Evolutionary conservation across 108 stramenopile species (phyloP).

Genomic region (Cyclotella baltica): DNA sequence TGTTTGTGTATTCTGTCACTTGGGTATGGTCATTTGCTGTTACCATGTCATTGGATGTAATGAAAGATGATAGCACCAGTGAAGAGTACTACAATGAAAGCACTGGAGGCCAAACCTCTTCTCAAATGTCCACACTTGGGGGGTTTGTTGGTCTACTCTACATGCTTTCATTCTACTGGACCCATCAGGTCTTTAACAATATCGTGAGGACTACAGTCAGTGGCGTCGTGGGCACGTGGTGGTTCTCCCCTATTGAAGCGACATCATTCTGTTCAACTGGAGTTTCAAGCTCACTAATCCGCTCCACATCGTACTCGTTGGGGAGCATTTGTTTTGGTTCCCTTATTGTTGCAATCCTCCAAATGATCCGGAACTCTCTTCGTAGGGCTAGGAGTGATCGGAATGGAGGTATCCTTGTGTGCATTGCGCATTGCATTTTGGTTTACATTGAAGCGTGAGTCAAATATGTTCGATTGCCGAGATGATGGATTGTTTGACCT

Average conservation of each 20-base stretch:
- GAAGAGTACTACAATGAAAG: neutral
- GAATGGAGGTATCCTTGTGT: conserved; percentile 26
- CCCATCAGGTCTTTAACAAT: conserved; percentile 68
- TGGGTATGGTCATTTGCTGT: conserved; percentile 54
- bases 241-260: conserved; percentile 49
- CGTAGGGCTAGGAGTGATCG: conserved; percentile 41
- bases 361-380: conserved; percentile 56
- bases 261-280: conserved; percentile 38
- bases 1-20: conserved; percentile 43
- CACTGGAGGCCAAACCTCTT: neutral
- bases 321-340: conserved; percentile 84
- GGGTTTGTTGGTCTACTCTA: conserved; percentile 51
- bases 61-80: conserved; percentile 19
- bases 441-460: conserved; percentile 35
- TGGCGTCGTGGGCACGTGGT: conserved; percentile 69
- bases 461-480: too few species aligned
- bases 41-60: conserved; percentile 36
- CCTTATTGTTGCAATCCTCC: conserved; percentile 73
- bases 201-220: conserved; percentile 52
- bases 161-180: conserved; percentile 83
- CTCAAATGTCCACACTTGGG: too few species aligned
- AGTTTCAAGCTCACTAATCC: conserved; percentile 34
- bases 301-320: conserved; percentile 66
- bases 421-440: conserved; percentile 46
- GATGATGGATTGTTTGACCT: too few species aligned